These are phyloP conservation scores for Cucumis cinereus DNA, from an alignment of 306 rosid species.

Conservation along the genomic window DNA sequence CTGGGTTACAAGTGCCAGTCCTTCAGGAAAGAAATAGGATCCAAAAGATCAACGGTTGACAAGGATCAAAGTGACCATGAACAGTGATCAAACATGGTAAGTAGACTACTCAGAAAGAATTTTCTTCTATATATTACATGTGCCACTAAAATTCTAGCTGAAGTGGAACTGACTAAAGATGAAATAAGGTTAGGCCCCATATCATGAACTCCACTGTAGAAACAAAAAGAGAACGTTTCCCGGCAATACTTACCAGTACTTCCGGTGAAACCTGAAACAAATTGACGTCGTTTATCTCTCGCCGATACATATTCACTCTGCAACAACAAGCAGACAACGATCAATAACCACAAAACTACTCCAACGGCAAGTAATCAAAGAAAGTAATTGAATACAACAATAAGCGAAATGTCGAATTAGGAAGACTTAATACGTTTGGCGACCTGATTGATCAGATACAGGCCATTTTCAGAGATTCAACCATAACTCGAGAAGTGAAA, in stretches of 20 bases:
- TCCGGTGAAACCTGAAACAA: conserved; percentile 91
- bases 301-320: conserved; percentile 97
- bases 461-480: background rate
- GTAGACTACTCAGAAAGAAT: background rate
- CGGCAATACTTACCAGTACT: conserved; percentile 56
- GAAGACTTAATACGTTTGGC: background rate
- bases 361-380: background rate
- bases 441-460: background rate
- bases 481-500: background rate
- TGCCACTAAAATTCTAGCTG: background rate
- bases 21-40: conserved; percentile 14
- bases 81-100: background rate
- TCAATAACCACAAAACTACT: background rate
- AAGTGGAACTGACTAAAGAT: background rate
- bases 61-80: background rate
- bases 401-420: background rate
- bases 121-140: background rate
- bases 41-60: background rate
- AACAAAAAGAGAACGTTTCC: background rate
- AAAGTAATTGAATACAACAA: background rate
- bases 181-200: background rate
- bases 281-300: conserved; percentile 74
- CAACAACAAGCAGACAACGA: conserved; percentile 5
- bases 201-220: background rate
- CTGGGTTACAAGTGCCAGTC: conserved; percentile 75